Evolutionary conservation across 108 stramenopile genomes (phyloP), one percentile per base, ranked within the genome.

Genomic region (Cylindrotheca closterium): DNA sequence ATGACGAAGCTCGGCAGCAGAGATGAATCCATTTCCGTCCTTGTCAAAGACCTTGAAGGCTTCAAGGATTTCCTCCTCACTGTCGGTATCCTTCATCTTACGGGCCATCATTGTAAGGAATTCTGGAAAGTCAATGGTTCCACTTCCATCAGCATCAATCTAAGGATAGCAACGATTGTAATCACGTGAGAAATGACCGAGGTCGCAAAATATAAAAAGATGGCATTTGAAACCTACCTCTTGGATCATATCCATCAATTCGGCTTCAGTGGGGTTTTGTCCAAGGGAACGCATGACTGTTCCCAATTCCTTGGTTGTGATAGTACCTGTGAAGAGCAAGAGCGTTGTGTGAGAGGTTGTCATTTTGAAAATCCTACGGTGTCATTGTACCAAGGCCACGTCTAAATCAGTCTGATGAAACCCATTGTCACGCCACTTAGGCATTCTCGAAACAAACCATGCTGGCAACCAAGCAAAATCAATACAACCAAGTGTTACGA

Each of bases 31-130:
- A 83, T 99, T 99, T 66, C 99, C 98, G 76, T 99, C 99, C 93
- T 99, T 99, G 79, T 95, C 94, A 75, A 97, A 94, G 47, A 96
- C 97, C 89, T 97, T 97, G 91, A 97, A 99, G 53, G 96, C 98
- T 71, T 99, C 97, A 46, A 97, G 91, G 80, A 99, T 98, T 91
- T 99, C 99, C 79, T 99, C 96, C 74, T 97, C 96, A 28, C 90
- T 92, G 75, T 99, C 99, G 22, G 99, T 98, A 75, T 99, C 99
- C 96, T 99, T 99, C 99, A 99, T 99, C 89, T 99, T 99, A 69
- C 99, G 88, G 53, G 99, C 99, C 99, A 99, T 99, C 98, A 99
- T 99, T 68, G 99, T 99, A 49, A 99, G 80, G 87, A 99, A 99
- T 85, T 99, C 99, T 42, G 99, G 99, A 88, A 99, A 99, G 81